Conservation (phyloP, 371 early-diverging fungal genomes). For the Apophysomyces sp. region DNA sequence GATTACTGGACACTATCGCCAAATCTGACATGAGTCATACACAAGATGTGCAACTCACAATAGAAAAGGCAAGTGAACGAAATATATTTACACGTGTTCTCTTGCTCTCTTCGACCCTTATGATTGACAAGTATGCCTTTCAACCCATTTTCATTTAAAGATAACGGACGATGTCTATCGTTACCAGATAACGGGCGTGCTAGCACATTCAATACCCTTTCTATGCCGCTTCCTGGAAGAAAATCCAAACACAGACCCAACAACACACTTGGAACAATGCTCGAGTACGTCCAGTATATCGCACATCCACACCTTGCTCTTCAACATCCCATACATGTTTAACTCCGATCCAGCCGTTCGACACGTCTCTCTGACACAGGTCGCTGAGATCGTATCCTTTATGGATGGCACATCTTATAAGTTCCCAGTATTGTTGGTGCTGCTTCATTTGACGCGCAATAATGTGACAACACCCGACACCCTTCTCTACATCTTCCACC, state of each 20-base stretch:
- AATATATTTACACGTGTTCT: too few species aligned
- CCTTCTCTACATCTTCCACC: slow-evolving; percentile 37
- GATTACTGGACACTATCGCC: slow-evolving; percentile 12
- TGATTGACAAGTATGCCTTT: too few species aligned
- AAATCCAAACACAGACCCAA: neutral
- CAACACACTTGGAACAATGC: neutral
- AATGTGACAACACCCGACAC: slow-evolving; percentile 25
- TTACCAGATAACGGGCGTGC: slow-evolving; percentile 8
- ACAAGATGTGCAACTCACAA: neutral
- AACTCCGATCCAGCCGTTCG: slow-evolving; percentile 23
- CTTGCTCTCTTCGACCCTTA: too few species aligned
- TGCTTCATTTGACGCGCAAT: slow-evolving; percentile 49
- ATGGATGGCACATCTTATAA: slow-evolving; percentile 27
- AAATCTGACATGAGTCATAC: neutral
- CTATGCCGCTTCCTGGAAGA: slow-evolving; percentile 6
- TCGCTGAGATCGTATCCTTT: slow-evolving; percentile 22
- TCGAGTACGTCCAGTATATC: slow-evolving; percentile 10
- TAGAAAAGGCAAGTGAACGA: slow-evolving; percentile 10
- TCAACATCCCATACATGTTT: slow-evolving; percentile 38
- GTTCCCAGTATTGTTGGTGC: slow-evolving; percentile 43
- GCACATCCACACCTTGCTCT: slow-evolving; percentile 24
- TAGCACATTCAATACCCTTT: slow-evolving; percentile 10
- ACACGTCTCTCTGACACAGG: slow-evolving; percentile 13
- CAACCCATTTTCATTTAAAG: too few species aligned
- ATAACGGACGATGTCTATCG: slow-evolving; percentile 4